phyloP scores from a whole-genome alignment of 495 filamentous ascomycete genomes.

The Penicillium angulare region DNA sequence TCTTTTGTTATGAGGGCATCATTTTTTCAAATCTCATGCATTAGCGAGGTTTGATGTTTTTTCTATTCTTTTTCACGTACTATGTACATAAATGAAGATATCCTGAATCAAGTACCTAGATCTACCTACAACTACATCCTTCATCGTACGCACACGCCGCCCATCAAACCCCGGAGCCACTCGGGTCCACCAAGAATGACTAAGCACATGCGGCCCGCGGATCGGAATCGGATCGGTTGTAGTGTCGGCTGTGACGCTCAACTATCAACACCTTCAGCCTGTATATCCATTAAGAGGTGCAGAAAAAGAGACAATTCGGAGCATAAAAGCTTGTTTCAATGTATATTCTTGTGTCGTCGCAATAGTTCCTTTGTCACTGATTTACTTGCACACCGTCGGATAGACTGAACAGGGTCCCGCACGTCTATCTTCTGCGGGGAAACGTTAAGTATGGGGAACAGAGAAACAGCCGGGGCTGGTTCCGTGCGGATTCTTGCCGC shows the following conservation, averaged over 20 bases:
- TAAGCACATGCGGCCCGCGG: conserved; percentile 24
- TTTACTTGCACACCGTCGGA: not conserved
- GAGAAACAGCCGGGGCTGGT: not conserved
- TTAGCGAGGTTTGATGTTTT: too few species aligned
- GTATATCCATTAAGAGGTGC: not conserved
- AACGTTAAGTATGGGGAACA: not conserved
- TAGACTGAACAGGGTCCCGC: not conserved
- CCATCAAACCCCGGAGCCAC: not conserved
- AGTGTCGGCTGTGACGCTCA: conserved; percentile 3
- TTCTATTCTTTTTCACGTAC: conserved; percentile 15
- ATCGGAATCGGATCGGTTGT: conserved; percentile 25
- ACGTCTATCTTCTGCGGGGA: conserved; percentile 6
- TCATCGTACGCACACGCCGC: too few species aligned
- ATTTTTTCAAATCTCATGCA: conserved; percentile 18
- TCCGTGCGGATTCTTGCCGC: conserved; percentile 1
- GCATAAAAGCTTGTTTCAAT: not conserved
- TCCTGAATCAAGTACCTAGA: conserved; percentile 10
- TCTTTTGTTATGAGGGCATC: conserved; percentile 2
- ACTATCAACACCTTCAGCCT: not conserved
- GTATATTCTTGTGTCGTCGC: not conserved
- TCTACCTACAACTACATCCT: too few species aligned
- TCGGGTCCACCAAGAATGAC: not conserved
- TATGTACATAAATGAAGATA: conserved; percentile 26
- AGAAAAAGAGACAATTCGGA: not conserved
- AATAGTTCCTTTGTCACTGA: not conserved